A percentile compares a stretch with the other conserved stretches of the same genome.
These are phyloP conservation scores for Sporothrix humicola DNA, from an alignment of 2,329 filamentous ascomycete species.

Conservation along the genomic window DNA sequence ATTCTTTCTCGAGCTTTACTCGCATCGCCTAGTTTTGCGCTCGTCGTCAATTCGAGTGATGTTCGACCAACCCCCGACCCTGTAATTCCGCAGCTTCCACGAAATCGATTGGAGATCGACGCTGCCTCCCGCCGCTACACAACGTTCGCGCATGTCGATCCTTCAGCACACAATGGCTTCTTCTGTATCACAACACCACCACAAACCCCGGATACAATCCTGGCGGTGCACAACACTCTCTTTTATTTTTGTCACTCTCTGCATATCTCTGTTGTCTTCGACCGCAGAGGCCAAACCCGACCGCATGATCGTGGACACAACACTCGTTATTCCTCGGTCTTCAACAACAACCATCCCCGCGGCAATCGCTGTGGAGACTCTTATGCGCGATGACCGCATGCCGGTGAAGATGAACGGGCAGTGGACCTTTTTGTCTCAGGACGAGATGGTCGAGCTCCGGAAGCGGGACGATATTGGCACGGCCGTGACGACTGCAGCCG, in stretches of 20 bases:
- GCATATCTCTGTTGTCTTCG: constrained; percentile 39
- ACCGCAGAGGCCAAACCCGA: constrained; percentile 31
- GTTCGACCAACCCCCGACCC: constrained; percentile 13
- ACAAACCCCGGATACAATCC: constrained; percentile 40
- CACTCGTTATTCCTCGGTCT: constrained; percentile 36
- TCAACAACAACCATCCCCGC: constrained; percentile 36
- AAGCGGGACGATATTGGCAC: constrained; percentile 35
- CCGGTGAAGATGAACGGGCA: constrained; percentile 45
- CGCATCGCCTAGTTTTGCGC: background rate
- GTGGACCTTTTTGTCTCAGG: constrained; percentile 49
- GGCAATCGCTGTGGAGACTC: constrained; percentile 41
- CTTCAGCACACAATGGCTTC: constrained; percentile 29
- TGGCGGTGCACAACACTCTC: constrained; percentile 40
- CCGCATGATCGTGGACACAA: constrained; percentile 28
- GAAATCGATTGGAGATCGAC: constrained; percentile 31
- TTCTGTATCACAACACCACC: constrained; percentile 34
- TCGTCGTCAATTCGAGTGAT: constrained; percentile 28
- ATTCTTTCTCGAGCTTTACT: background rate
- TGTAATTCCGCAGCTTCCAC: constrained; percentile 26
- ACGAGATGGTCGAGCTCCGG: constrained; percentile 42
- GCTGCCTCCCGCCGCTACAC: constrained; percentile 31
- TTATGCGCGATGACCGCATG: constrained; percentile 48
- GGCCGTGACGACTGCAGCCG: constrained; percentile 30
- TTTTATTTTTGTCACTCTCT: constrained; percentile 40
- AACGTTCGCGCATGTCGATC: constrained; percentile 28